Percentiles rank a stretch among this genome's conserved stretches.
Evolutionary conservation across 169 alveolate genomes (phyloP).

Genomic region (Plasmodium vivax): DNA sequence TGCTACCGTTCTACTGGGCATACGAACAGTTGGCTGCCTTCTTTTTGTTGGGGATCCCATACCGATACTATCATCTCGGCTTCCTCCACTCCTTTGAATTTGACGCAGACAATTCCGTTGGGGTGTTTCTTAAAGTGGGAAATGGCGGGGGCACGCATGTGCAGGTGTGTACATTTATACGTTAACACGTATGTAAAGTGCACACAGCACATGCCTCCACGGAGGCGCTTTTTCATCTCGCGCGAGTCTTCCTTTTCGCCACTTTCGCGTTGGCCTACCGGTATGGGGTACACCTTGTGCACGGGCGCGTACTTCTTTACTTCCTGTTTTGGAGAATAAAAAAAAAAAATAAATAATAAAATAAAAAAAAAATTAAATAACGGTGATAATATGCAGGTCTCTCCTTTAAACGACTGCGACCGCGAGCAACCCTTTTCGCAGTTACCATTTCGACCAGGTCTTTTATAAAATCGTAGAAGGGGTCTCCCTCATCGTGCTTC

Average conservation of each 20-base stretch:
- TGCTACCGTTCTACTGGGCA: background rate
- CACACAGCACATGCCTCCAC: conserved; percentile 69
- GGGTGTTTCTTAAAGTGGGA: conserved; percentile 87
- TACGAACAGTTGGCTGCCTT: background rate
- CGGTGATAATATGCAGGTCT: background rate
- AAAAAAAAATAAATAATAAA: conserved; percentile 1
- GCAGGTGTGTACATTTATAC: background rate
- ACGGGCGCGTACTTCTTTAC: conserved; percentile 57
- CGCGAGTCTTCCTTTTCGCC: background rate
- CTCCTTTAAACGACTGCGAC: background rate
- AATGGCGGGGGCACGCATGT: conserved; percentile 41
- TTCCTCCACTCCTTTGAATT: conserved; percentile 86
- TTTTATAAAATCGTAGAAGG: conserved; percentile 75
- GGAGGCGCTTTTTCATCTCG: conserved; percentile 72
- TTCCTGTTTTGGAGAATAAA: conserved; percentile 22
- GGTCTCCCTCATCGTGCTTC: conserved; percentile 81
- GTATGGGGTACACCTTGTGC: conserved; percentile 71
- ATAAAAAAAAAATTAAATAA: background rate
- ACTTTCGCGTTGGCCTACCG: conserved; percentile 52
- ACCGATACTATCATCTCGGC: conserved; percentile 85
- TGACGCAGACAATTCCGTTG: conserved; percentile 89
- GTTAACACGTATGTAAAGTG: background rate
- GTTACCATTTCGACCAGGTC: conserved; percentile 64
- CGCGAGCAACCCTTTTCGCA: background rate
- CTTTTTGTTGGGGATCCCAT: background rate